Percentiles rank a stretch among this genome's conserved stretches.
These are phyloP conservation scores for Bothriochloa decipiens DNA, from an alignment of 176 grass and related monocot genomes.

Conservation along the genomic window DNA sequence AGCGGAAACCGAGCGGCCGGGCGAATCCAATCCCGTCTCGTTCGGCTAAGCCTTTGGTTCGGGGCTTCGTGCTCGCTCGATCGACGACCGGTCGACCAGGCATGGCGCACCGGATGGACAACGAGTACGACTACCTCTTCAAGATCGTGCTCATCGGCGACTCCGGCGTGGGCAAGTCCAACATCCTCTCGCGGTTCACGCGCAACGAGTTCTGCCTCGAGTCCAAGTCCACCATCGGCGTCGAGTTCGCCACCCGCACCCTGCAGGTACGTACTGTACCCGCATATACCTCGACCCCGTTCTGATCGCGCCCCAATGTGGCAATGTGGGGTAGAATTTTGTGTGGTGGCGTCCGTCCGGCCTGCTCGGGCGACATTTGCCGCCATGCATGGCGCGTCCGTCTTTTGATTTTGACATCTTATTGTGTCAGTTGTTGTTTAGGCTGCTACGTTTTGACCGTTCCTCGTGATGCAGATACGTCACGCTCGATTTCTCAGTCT, in stretches of 20 bases:
- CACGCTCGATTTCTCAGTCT: neutral
- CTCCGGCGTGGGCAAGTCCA: conserved; percentile 86
- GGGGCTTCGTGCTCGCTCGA: neutral
- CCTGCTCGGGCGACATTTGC: neutral
- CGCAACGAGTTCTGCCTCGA: conserved; percentile 93
- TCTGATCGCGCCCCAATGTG: neutral
- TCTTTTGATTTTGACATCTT: neutral
- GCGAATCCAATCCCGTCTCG: conserved; percentile 32
- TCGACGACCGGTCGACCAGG: neutral
- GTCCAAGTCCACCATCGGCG: conserved; percentile 88
- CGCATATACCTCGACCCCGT: neutral
- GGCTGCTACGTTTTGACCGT: neutral
- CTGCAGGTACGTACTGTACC: conserved; percentile 55
- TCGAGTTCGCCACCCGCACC: conserved; percentile 67
- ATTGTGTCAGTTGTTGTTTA: neutral
- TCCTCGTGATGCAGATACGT: neutral
- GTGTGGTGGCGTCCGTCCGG: neutral
- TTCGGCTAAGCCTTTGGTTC: neutral
- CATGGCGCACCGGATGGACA: conserved; percentile 67
- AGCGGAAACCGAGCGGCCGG: neutral
- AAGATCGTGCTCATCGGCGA: conserved; percentile 85
- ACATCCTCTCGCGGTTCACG: conserved; percentile 86
- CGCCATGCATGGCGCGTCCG: neutral
- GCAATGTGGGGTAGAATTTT: neutral
- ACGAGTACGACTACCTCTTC: conserved; percentile 63